Conservation (phyloP, 1,284 basidiomycete species). For the Cutaneotrichosporon sp. region DNA sequence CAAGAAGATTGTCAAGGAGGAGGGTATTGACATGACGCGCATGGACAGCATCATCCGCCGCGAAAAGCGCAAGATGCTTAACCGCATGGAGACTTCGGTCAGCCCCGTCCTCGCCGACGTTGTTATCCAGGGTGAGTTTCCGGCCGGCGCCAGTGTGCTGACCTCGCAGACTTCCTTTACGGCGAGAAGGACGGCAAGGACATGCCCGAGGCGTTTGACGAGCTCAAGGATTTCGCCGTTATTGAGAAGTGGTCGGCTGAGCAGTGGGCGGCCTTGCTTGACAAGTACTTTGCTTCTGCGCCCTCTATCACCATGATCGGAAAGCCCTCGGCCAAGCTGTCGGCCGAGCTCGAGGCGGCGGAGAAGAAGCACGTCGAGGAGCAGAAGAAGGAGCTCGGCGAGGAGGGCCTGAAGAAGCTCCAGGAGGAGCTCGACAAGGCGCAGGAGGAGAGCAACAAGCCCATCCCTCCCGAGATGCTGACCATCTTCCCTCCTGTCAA, state of each 20-base stretch:
- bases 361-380: constrained; percentile 71
- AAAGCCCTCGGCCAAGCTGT: constrained; percentile 81
- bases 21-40: constrained; percentile 85
- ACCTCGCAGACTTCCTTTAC: constrained; percentile 72
- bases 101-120: constrained; percentile 47
- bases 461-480: constrained; percentile 75
- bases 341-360: constrained; percentile 70
- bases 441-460: constrained; percentile 76
- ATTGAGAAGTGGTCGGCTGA: constrained; percentile 66
- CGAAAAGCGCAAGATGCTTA: constrained; percentile 68
- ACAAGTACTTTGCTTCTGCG: constrained; percentile 72
- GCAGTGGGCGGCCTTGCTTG: constrained; percentile 76
- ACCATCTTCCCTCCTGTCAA: constrained; percentile 80
- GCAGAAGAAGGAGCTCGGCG: constrained; percentile 68
- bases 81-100: constrained; percentile 43
- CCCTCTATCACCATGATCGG: constrained; percentile 71
- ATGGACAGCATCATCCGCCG: constrained; percentile 83
- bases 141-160: not conserved
- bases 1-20: constrained; percentile 58
- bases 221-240: constrained; percentile 64
- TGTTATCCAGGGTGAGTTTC: constrained; percentile 56
- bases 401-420: constrained; percentile 70
- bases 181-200: constrained; percentile 78
- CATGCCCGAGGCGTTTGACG: constrained; percentile 67
- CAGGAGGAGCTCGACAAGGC: constrained; percentile 69